Evolutionary conservation across 1,139 yeast genomes (phyloP).

Genomic region (Suhomyces guaymorum): DNA sequence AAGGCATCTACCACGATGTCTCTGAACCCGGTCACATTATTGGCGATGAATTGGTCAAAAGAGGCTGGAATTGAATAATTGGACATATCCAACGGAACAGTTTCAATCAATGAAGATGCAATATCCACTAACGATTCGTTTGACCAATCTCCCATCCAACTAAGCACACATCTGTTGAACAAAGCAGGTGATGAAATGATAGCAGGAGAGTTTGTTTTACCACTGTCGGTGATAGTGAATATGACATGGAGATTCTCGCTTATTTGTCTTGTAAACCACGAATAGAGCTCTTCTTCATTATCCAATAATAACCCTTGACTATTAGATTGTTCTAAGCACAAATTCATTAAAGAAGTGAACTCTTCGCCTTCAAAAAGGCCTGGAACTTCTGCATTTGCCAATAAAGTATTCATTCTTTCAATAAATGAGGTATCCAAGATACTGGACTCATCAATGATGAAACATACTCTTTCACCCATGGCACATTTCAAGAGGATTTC

Average conservation of each 20-base stretch:
- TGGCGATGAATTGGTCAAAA: conserved; percentile 19
- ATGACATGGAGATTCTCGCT: conserved; percentile 78
- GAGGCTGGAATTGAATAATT: conserved; percentile 34
- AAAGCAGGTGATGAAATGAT: conserved; percentile 84
- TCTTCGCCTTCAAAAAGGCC: conserved; percentile 87
- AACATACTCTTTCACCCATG: conserved; percentile 64
- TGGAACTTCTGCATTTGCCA: conserved; percentile 92
- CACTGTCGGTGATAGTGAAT: conserved; percentile 68
- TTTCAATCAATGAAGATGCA: conserved; percentile 41
- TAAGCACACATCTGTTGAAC: conserved; percentile 84
- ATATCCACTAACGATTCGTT: conserved; percentile 51
- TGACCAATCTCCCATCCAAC: conserved; percentile 91
- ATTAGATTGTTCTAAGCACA: conserved; percentile 61
- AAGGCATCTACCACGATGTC: conserved; percentile 52
- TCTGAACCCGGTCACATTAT: conserved; percentile 32
- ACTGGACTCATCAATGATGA: conserved; percentile 79
- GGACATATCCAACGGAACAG: conserved; percentile 55
- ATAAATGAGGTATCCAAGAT: conserved; percentile 76
- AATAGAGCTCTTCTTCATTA: conserved; percentile 68
- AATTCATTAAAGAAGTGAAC: conserved; percentile 49
- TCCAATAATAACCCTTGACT: conserved; percentile 65
- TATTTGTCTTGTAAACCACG: conserved; percentile 73
- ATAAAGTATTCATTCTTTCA: conserved; percentile 87
- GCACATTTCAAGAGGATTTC: conserved; percentile 48
- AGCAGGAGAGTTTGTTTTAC: conserved; percentile 27